Base-by-base conservation (phyloP, 352 stramenopile species). In the Globisporangium uncinulatum region DNA sequence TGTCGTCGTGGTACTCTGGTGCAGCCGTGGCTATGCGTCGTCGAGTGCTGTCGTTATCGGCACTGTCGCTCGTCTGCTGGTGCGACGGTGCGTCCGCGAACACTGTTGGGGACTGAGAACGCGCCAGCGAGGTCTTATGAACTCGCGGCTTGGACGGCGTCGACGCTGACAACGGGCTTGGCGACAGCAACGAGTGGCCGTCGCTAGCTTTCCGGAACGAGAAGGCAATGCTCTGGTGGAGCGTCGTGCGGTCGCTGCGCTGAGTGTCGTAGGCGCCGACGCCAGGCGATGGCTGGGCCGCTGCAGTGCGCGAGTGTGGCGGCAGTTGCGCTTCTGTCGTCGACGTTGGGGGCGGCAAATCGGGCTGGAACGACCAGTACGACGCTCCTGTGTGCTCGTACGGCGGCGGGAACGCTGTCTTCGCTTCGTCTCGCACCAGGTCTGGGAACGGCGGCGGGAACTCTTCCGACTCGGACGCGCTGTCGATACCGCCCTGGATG, bases 201-300 rank as follows among this genome's bases (percentile, higher is more conserved):
- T 36, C 48, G 7, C 42, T 53, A 55, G 61, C 14, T 21, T 61
- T 66, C 10, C 62, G 55, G 50, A 86, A 88, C 15, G 71, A 80
- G 51, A 67, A 67, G 10, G 70, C 70, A 13, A 58, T 54, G 43
- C 59, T 55, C 44, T 76, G 70, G 29, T 71, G 67, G 43, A 79
- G 81, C 11, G 60, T 82, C n/a, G 74, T 54, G 20, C 54, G 72
- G 6, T 86, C 71, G n/a, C 74, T 69, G 2, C 69, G 63, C 7
- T 66, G 39, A 14, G 85, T 54, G 48, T 88, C 66, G 47, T 88
- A 88, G 48, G 61, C 58, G 3, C 78, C 71, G n/a, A 84, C 75
- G 21, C 75, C 73, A 64, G 57, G 48, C 4, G 50, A 63, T 1
- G 58, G 63, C 2, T 63, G 50, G 20, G 14, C 34, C 5, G 19